Conservation (phyloP, 2,329 filamentous ascomycete genomes). For the Pseudocercospora eumusae region DNA sequence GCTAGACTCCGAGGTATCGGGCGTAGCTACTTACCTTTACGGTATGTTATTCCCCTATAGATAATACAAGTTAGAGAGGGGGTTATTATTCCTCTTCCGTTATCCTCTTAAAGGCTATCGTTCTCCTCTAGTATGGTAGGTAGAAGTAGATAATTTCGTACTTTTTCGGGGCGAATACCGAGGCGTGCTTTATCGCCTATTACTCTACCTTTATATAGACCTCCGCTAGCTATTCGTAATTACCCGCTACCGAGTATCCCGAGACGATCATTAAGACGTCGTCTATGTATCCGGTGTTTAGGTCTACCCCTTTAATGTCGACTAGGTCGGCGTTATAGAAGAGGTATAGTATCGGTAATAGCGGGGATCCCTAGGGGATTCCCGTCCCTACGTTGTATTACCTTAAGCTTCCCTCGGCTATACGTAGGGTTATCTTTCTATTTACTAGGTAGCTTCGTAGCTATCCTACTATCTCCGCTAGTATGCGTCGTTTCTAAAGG, state of each 20-base stretch:
- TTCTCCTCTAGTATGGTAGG: background rate
- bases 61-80: background rate
- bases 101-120: background rate
- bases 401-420: background rate
- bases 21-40: background rate
- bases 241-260: background rate
- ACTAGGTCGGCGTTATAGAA: background rate
- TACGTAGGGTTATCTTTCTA: background rate
- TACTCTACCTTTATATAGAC: background rate
- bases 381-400: background rate
- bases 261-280: background rate
- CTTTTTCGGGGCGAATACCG: background rate
- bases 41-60: background rate
- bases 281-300: background rate
- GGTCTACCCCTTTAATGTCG: background rate
- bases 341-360: background rate
- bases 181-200: background rate
- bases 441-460: background rate
- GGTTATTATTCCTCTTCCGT: background rate
- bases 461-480: background rate
- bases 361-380: background rate
- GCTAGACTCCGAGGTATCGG: background rate
- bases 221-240: background rate
- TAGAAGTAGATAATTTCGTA: constrained; percentile 6
- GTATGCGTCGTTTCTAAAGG: background rate